Evolutionary conservation across 495 filamentous ascomycete species (phyloP), one percentile per base, ranked within the genome.

Genomic region (Xanthoparmelia taractica): DNA sequence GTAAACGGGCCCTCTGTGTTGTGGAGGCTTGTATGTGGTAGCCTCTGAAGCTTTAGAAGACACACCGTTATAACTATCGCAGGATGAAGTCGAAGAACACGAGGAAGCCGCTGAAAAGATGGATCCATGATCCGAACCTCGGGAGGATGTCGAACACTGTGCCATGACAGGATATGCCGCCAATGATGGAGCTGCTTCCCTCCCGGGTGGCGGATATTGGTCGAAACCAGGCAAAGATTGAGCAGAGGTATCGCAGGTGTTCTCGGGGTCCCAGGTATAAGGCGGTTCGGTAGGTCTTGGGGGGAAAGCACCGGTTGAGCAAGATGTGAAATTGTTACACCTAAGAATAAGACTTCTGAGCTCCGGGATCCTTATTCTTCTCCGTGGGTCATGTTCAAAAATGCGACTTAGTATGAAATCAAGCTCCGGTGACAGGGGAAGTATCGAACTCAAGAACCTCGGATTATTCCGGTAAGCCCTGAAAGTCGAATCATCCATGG

Each of bases 401-500:
- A 97, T 88, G 67, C 88, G 85, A 57, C 86, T 86, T 66, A 99
- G 77, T 65, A 97, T 96, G 70, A 81, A 76, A 76, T 97, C 89
- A 76, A 97, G 83, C 70, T 96, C 92, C 70, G 87, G 80, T 65
- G 94, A 95, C 69, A 99, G 74, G 25, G 94, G 95, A 47, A 99
- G 80, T 67, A 99, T 99, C 64, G 92, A 87, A 77, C 89, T 87
- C 59, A 99, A 80, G 77, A 97, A 97, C 67, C 85, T 87, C 47
- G 84, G 85, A 72, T 92, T 91, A 79, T 86, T 87, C 65, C 89
- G 79, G 73, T 89, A 99, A 38, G 93, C 94, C 72, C 87, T 85
- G 82, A 96, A 99, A 31, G 95, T 97, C 66, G 92, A 90, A 75
- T 99, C 95, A 71, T 96, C 90, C 66, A 85, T 75, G 15, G 89